These are phyloP conservation scores for Haplographium delicatum DNA, from an alignment of 495 filamentous ascomycete species.

Conservation along the genomic window DNA sequence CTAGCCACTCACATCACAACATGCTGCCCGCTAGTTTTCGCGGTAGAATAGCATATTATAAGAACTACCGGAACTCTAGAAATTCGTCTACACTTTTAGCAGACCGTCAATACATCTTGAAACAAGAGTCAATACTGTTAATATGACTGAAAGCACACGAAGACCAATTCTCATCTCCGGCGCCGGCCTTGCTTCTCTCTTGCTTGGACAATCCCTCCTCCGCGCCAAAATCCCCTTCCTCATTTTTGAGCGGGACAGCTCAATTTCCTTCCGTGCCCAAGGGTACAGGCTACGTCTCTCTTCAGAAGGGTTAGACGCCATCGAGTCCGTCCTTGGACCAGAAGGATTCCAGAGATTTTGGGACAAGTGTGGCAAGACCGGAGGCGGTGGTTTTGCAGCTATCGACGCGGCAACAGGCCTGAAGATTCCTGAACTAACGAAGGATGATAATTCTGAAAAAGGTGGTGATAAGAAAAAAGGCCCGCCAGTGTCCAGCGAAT, in stretches of 20 bases:
- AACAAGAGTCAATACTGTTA: background rate
- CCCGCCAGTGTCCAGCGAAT: conserved; percentile 26
- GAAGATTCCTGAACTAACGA: conserved; percentile 14
- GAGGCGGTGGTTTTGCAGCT: conserved; percentile 38
- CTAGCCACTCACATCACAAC: too few relatives aligned
- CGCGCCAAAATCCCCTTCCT: conserved; percentile 42
- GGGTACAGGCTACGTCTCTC: conserved; percentile 52
- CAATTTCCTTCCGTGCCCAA: conserved; percentile 44
- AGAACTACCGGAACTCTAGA: too few relatives aligned
- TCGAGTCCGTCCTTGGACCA: conserved; percentile 44
- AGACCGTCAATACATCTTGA: too few relatives aligned
- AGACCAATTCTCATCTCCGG: conserved; percentile 51
- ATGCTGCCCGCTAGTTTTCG: too few relatives aligned
- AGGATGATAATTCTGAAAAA: background rate
- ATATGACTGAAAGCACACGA: conserved; percentile 18
- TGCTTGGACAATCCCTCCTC: conserved; percentile 43
- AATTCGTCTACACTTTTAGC: too few relatives aligned
- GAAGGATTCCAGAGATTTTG: conserved; percentile 43
- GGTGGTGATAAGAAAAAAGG: background rate
- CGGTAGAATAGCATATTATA: too few relatives aligned
- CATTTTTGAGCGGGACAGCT: conserved; percentile 46
- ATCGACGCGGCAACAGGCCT: conserved; percentile 41
- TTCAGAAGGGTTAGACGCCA: conserved; percentile 43
- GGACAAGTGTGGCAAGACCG: conserved; percentile 46
- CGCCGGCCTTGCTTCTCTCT: conserved; percentile 45